Evolutionary conservation across 2,329 filamentous ascomycete species (phyloP), one percentile per base, ranked within the genome.

Genomic region (Xylariales sp.): DNA sequence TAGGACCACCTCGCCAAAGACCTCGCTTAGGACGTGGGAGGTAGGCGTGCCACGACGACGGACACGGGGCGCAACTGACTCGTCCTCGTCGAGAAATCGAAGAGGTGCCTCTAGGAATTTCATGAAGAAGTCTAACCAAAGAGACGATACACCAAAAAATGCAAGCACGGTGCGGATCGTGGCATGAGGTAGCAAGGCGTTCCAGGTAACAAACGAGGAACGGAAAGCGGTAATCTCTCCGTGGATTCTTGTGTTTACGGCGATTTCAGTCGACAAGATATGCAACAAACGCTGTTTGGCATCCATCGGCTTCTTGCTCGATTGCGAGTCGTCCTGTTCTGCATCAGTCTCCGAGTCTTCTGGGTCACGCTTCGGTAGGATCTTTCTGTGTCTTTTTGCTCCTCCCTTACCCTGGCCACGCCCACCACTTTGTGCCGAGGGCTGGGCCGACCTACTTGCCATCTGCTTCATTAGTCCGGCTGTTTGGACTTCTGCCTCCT

Each of bases 31-130:
- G 0, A 70, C 63, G 51, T 84, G 77, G 4, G 73, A 74, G 37
- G 78, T 73, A 0, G 81, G 80, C 2, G 79, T 70, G 6, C 81
- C 80, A 12, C 77, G 69, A 41, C 66, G 70, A 8, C 81, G 69
- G 5, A 60, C 59, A 4, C 68, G 70, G 3, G 65, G 50, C 10
- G 64, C 45, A 0, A 64, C 65, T 2, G 65, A 58, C 1, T 69
- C 57, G 3, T 71, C 71, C 37, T 83, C 78, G 1, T 76, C 67
- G 1, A 62, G 51, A 46, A 84, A 82, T 40, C 69, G 71, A 29
- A 84, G 59, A 0, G 81, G 80, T 0, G 75, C 70, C 48, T 76
- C 66, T 1, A 86, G 66, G 43, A 80, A 83, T 3, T 63, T 69
- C 10, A 56, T 60, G 56, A 85, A 86, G 54, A 86, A 80, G 5